phyloP scores from a whole-genome alignment of 768 basidiomycete species.

The Mycena maculata region DNA sequence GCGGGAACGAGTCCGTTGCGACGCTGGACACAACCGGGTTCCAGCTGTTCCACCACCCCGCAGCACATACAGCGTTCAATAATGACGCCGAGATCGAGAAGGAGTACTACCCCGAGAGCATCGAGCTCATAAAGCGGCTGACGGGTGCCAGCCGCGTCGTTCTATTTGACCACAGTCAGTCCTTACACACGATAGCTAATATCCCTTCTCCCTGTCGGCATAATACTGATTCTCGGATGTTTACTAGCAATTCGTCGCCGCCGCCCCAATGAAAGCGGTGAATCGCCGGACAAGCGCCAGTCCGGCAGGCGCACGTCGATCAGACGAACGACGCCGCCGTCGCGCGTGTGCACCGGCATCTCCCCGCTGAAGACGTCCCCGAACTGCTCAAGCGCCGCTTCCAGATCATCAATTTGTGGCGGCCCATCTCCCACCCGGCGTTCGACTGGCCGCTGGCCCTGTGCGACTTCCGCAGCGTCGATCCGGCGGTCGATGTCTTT shows the following conservation, averaged over 20 bases:
- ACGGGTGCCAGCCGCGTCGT: constrained; percentile 71
- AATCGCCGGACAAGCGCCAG: constrained; percentile 58
- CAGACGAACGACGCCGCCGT: constrained; percentile 59
- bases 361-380: constrained; percentile 58
- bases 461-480: constrained; percentile 62
- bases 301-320: constrained; percentile 61
- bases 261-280: constrained; percentile 51
- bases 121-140: constrained; percentile 65
- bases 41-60: constrained; percentile 35
- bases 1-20: constrained; percentile 17
- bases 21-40: constrained; percentile 37
- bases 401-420: constrained; percentile 73
- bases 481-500: constrained; percentile 53
- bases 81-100: constrained; percentile 61
- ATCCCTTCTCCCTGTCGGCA: too few species aligned
- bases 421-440: constrained; percentile 61
- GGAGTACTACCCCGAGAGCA: constrained; percentile 73
- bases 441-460: constrained; percentile 63
- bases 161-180: constrained; percentile 74
- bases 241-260: constrained; percentile 57
- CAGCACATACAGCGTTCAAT: constrained; percentile 59
- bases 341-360: constrained; percentile 61
- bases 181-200: too few species aligned
- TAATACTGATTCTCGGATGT: background rate
- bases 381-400: constrained; percentile 60